Percentiles rank a stretch among this genome's conserved stretches.
Evolutionary conservation across 2,329 filamentous ascomycete species (phyloP).

Genomic region (Erysiphe pulchra): DNA sequence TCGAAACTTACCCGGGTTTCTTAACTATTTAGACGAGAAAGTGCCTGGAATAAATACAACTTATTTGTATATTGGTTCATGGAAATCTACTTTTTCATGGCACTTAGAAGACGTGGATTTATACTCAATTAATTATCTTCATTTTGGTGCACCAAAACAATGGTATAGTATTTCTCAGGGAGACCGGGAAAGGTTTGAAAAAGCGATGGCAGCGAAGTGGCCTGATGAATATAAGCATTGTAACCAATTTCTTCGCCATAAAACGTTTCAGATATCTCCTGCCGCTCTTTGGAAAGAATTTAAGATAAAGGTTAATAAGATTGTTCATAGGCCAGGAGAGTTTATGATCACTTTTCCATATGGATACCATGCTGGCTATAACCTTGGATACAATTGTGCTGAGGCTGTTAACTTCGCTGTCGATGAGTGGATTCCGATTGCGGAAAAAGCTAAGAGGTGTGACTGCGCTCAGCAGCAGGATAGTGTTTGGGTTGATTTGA

Average conservation of each 20-base stretch:
- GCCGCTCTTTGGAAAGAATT: constrained; percentile 66
- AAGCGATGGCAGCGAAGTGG: constrained; percentile 89
- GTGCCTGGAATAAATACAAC: constrained; percentile 95
- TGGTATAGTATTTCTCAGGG: constrained; percentile 99
- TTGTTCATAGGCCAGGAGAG: constrained; percentile 86
- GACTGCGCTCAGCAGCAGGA: constrained; percentile 86
- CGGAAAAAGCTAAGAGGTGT: constrained; percentile 86
- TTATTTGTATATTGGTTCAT: constrained; percentile 96
- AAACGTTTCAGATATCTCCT: constrained; percentile 89
- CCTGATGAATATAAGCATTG: constrained; percentile 86
- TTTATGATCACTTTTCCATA: constrained; percentile 98
- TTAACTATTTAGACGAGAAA: constrained; percentile 84
- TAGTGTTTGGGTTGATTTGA: constrained; percentile 94
- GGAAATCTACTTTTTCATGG: constrained; percentile 98
- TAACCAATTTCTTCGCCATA: constrained; percentile 87
- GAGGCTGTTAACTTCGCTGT: constrained; percentile 97
- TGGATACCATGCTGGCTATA: constrained; percentile 94
- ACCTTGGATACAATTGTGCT: constrained; percentile 93
- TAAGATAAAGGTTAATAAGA: constrained; percentile 86
- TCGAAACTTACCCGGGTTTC: constrained; percentile 73
- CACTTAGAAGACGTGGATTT: constrained; percentile 95
- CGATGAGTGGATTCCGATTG: constrained; percentile 85
- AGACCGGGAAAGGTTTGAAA: constrained; percentile 77
- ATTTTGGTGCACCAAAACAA: constrained; percentile 94
- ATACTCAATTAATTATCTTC: constrained; percentile 98